These are phyloP conservation scores for Parmelia sp. DNA, from an alignment of 495 filamentous ascomycete genomes.

Conservation along the genomic window DNA sequence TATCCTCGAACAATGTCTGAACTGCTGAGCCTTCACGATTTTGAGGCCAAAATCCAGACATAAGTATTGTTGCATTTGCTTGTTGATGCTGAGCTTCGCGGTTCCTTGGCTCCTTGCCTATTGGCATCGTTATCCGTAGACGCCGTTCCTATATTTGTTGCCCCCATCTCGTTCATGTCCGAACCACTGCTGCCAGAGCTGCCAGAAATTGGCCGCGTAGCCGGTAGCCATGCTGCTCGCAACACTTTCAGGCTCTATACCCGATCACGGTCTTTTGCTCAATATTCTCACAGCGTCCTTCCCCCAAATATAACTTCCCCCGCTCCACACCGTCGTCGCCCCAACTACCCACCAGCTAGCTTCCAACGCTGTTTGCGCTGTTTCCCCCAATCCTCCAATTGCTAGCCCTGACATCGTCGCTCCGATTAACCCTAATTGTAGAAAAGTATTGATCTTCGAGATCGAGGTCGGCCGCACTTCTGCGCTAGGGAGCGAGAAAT, in stretches of 20 bases:
- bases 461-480: constrained; percentile 89
- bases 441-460: constrained; percentile 80
- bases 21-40: neutral
- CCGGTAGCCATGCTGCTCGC: neutral
- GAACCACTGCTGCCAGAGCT: neutral
- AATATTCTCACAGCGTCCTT: constrained; percentile 79
- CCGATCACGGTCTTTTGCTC: constrained; percentile 38
- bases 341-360: constrained; percentile 64
- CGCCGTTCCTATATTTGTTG: neutral
- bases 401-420: constrained; percentile 67
- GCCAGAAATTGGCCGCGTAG: neutral
- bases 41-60: neutral
- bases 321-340: constrained; percentile 76
- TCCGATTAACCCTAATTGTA: constrained; percentile 75
- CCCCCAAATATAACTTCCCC: constrained; percentile 72
- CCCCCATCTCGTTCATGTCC: neutral
- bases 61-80: neutral
- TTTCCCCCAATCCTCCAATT: constrained; percentile 32
- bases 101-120: neutral
- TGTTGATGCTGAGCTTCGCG: too few species aligned
- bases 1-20: neutral
- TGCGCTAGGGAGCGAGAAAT: constrained; percentile 86
- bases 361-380: constrained; percentile 13
- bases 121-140: neutral
- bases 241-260: neutral